Base-by-base conservation (phyloP, 441 rosid species). In the Erodium moschatum region DNA sequence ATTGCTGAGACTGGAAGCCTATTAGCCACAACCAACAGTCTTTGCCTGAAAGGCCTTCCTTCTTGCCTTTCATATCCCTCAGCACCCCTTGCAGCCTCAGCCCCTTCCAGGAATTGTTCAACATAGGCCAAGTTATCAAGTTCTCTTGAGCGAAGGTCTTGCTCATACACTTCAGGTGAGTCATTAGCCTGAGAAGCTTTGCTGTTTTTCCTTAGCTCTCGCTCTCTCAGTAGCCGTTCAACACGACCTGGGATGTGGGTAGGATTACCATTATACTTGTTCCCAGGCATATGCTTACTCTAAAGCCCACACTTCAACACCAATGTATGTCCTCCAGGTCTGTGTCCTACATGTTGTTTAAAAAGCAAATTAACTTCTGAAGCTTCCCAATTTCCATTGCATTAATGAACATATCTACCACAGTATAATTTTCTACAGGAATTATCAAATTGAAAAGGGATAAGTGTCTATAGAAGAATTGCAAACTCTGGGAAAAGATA, bases 1-100 rank as follows among this genome's bases (percentile, higher is more conserved):
- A 91, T 87, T 0, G 97, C 99, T 76, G 97, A 95, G 68, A 95
- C 99, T 0, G 98, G 98, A 29, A 94, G 83, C 81, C 98, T 86
- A 58, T 95, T 95, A 74, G 98, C 98, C 73, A 94, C 98, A 10
- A 94, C 98, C 81, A 94, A 81, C 40, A 94, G 78, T 44, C 99
- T 78, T 73, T 95, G 98, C 83, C 83, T 88, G 70, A 78, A 69
- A 81, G 97, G 90, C 85, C 85, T 85, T 13, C 6, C 42, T 38
- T 38, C 42, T 38, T 72, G 84, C 74, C 81, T 82, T 72, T 90
- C 96, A 69, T 75, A 79, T 58, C 78, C 86, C 73, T 84, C 93
- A 65, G 73, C 67, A 38, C 78, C 76, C 79, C 71, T 76, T 4
- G 84, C 72, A 62, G 94, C 85, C 33, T 85, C 80, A 54, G 86